A percentile compares a stretch with the other conserved stretches of the same genome.
phyloP scores from a whole-genome alignment of 2,329 filamentous ascomycete genomes.

The Blastomyces emzantsi region DNA sequence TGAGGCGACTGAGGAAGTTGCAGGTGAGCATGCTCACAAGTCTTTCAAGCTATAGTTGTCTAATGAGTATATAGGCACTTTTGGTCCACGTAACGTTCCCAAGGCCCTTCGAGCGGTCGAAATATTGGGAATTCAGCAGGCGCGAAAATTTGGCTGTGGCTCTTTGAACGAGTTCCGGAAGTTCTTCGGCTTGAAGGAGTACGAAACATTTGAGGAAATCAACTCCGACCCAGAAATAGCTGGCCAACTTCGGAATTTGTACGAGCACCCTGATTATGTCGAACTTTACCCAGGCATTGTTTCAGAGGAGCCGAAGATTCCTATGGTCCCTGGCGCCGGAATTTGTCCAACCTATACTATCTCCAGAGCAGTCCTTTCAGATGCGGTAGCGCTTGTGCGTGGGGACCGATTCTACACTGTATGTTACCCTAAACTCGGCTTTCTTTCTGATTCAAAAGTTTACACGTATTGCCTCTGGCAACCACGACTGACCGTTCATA shows the following conservation, averaged over 20 bases:
- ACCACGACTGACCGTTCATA: conserved; percentile 5
- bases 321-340: conserved; percentile 30
- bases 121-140: conserved; percentile 68
- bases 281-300: conserved; percentile 62
- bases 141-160: conserved; percentile 53
- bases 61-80: conserved; percentile 13
- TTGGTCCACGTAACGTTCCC: conserved; percentile 64
- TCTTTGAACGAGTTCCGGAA: conserved; percentile 49
- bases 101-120: conserved; percentile 64
- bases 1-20: conserved; percentile 59
- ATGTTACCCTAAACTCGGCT: background rate
- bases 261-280: conserved; percentile 56
- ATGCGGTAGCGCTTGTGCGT: conserved; percentile 37
- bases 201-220: conserved; percentile 51
- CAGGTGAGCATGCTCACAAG: conserved; percentile 44
- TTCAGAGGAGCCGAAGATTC: conserved; percentile 32
- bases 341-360: conserved; percentile 34
- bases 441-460: background rate
- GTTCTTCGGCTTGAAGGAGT: conserved; percentile 52
- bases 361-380: conserved; percentile 34
- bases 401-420: conserved; percentile 35
- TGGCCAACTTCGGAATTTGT: conserved; percentile 48
- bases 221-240: conserved; percentile 50
- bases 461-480: background rate
- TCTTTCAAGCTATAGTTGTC: background rate